These are phyloP conservation scores for Saururus chinensis DNA, from an alignment of 164 flowering plant species.

Conservation along the genomic window DNA sequence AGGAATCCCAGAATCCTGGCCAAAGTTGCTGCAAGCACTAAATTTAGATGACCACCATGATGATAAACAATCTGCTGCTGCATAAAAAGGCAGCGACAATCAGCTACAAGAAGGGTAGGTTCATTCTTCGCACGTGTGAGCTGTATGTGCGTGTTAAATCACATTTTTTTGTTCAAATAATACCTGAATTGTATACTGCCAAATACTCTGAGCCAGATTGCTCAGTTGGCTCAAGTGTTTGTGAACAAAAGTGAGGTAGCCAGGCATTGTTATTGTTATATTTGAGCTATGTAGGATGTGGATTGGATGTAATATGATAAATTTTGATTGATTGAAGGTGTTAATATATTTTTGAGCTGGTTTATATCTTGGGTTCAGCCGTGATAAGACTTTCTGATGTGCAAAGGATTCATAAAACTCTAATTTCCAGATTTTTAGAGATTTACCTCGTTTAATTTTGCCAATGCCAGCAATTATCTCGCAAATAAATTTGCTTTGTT, in stretches of 20 bases:
- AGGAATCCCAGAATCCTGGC: constrained; percentile 96
- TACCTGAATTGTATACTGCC: neutral
- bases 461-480: too few species aligned
- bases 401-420: neutral
- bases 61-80: constrained; percentile 46
- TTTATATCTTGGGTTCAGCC: neutral
- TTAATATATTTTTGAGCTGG: neutral
- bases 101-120: neutral
- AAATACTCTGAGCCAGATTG: neutral
- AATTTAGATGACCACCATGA: constrained; percentile 58
- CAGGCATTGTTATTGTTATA: neutral
- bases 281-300: too few species aligned
- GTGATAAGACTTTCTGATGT: neutral
- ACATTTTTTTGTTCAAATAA: constrained; percentile 7
- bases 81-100: neutral
- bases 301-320: neutral
- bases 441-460: neutral
- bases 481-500: too few species aligned
- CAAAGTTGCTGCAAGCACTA: constrained; percentile 71
- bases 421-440: neutral
- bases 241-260: neutral
- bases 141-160: constrained; percentile 12
- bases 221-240: neutral
- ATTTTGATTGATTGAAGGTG: neutral
- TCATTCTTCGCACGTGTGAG: constrained; percentile 38